Conservation (phyloP, 2,329 filamentous ascomycete species). For the Zymoseptoria crescenta region DNA sequence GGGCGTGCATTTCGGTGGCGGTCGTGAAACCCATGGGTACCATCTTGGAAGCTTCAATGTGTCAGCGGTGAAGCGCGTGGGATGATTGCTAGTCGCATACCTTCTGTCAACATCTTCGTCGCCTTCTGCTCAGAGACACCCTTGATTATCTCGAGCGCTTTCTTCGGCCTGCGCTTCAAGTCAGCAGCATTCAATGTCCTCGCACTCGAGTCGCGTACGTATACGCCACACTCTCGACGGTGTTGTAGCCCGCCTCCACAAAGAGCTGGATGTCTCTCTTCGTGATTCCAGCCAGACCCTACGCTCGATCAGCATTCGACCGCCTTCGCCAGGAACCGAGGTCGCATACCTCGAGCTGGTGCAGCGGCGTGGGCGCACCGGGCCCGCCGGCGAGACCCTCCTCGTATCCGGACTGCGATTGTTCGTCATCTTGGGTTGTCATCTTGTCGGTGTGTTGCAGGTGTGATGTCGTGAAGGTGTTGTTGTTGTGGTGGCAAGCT, state of each 20-base stretch:
- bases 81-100: conserved; percentile 37
- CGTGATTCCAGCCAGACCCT: conserved; percentile 86
- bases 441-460: conserved; percentile 24
- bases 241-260: conserved; percentile 86
- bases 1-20: conserved; percentile 96
- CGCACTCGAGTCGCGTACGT: conserved; percentile 46
- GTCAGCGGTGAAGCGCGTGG: neutral
- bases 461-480: neutral
- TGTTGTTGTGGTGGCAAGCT: neutral
- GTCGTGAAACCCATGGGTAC: conserved; percentile 99
- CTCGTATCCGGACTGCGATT: conserved; percentile 65
- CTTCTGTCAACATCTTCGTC: conserved; percentile 80
- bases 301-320: conserved; percentile 8
- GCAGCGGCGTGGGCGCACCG: conserved; percentile 85
- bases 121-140: conserved; percentile 97
- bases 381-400: conserved; percentile 70
- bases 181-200: conserved; percentile 17
- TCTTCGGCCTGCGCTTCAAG: conserved; percentile 47
- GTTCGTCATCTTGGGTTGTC: conserved; percentile 46
- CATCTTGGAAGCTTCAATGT: conserved; percentile 69
- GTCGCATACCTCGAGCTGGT: conserved; percentile 67
- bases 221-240: conserved; percentile 92
- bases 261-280: conserved; percentile 91
- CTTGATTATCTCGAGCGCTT: conserved; percentile 87
- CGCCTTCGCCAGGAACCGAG: conserved; percentile 7